phyloP scores from a whole-genome alignment of 1,139 yeast genomes.

The Suhomyces choctaworum region DNA sequence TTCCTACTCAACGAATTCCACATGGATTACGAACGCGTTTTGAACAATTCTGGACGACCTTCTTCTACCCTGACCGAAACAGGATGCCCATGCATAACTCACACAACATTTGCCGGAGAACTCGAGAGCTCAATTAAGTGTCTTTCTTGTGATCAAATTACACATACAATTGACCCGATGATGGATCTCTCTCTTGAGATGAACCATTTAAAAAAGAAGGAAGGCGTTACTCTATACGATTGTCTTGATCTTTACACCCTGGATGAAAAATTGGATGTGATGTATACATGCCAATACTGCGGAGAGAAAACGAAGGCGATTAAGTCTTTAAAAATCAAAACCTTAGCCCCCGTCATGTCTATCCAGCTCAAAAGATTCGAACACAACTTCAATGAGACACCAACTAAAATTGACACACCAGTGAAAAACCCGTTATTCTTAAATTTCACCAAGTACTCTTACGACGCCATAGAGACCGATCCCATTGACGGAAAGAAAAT shows the following conservation, averaged over 20 bases:
- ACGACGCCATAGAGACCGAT: conserved; percentile 28
- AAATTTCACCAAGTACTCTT: conserved; percentile 63
- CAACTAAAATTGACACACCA: conserved; percentile 74
- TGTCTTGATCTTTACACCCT: conserved; percentile 78
- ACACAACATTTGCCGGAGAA: conserved; percentile 74
- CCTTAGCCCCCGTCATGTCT: conserved; percentile 74
- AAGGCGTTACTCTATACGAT: conserved; percentile 45
- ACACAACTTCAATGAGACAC: conserved; percentile 58
- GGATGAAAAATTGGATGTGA: conserved; percentile 72
- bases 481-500: conserved; percentile 34
- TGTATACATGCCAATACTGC: conserved; percentile 72
- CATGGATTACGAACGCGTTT: conserved; percentile 42
- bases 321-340: conserved; percentile 67
- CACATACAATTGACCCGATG: conserved; percentile 82
- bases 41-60: conserved; percentile 11
- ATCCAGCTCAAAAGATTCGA: conserved; percentile 88
- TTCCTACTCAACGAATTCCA: conserved; percentile 85
- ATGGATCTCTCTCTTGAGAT: conserved; percentile 85
- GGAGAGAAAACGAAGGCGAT: conserved; percentile 58
- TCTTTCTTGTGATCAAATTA: conserved; percentile 60
- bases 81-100: conserved; percentile 75
- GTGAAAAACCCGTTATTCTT: conserved; percentile 72
- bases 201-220: conserved; percentile 32
- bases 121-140: conserved; percentile 76
- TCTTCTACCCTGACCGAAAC: conserved; percentile 9